Conservation (phyloP, 345 rosid genomes). For the Mangifera indica region DNA sequence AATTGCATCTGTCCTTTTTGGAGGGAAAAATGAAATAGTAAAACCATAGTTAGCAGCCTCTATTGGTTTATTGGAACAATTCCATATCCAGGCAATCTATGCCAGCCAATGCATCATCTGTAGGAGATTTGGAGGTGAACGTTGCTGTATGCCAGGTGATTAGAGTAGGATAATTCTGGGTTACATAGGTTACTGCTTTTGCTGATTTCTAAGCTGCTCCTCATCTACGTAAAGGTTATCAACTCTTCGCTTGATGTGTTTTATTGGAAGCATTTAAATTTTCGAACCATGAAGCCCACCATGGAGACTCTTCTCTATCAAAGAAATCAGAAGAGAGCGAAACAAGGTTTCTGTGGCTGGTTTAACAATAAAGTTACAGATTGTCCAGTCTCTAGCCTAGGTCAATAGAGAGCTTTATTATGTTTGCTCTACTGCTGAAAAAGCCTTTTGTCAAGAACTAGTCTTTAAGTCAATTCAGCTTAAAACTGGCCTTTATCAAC, state of each 20-base stretch:
- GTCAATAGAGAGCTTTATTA: not conserved
- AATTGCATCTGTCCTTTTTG: not conserved
- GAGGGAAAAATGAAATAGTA: not conserved
- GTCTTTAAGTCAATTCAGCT: not conserved
- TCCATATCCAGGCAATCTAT: not conserved
- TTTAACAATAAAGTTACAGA: not conserved
- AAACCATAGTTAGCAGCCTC: not conserved
- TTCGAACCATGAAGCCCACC: not conserved
- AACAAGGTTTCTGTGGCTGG: not conserved
- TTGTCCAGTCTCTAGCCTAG: not conserved
- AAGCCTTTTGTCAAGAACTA: not conserved
- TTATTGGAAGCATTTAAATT: not conserved
- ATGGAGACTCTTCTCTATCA: not conserved
- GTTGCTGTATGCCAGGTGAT: not conserved
- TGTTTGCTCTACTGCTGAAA: not conserved
- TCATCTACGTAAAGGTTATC: not conserved
- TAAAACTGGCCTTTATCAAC: not conserved
- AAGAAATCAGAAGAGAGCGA: not conserved
- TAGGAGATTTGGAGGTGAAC: not conserved
- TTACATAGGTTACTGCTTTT: not conserved
- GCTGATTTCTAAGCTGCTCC: not conserved
- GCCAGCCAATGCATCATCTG: not conserved
- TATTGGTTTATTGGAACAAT: not conserved
- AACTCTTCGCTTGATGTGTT: not conserved
- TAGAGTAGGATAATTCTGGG: not conserved